phyloP scores from a whole-genome alignment of 2,329 filamentous ascomycete species.

The Microcera coccophila region DNA sequence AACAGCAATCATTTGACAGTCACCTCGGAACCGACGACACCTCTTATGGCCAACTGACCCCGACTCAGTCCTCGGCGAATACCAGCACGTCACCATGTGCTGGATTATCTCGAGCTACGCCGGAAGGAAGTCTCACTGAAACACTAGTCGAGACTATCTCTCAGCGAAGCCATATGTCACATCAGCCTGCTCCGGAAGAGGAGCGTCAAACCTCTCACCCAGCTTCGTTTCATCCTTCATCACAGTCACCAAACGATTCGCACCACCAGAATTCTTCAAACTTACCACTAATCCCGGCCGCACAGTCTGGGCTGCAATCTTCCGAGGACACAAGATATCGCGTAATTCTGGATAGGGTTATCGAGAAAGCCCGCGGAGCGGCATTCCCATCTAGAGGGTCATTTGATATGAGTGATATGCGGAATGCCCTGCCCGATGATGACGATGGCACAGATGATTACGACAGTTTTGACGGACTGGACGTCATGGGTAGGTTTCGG shows the following conservation, averaged over 20 bases:
- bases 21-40: background rate
- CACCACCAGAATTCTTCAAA: constrained; percentile 1
- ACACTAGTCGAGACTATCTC: constrained; percentile 1
- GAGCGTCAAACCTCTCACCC: background rate
- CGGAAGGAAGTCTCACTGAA: constrained; percentile 2
- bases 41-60: constrained; percentile 5
- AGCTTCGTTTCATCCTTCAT: background rate
- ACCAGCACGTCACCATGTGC: background rate
- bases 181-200: background rate
- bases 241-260: constrained; percentile 1
- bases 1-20: background rate
- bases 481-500: constrained; percentile 10
- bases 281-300: background rate
- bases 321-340: constrained; percentile 8
- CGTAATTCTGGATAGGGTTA: constrained; percentile 6
- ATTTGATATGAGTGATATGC: constrained; percentile 12
- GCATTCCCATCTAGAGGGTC: constrained; percentile 9
- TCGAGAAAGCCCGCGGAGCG: constrained; percentile 9
- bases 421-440: constrained; percentile 2
- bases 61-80: constrained; percentile 1
- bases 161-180: constrained; percentile 2
- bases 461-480: constrained; percentile 15
- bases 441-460: background rate
- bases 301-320: background rate
- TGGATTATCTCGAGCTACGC: background rate